Conservation (phyloP, 306 rosid genomes). For the Casuarina glauca region DNA sequence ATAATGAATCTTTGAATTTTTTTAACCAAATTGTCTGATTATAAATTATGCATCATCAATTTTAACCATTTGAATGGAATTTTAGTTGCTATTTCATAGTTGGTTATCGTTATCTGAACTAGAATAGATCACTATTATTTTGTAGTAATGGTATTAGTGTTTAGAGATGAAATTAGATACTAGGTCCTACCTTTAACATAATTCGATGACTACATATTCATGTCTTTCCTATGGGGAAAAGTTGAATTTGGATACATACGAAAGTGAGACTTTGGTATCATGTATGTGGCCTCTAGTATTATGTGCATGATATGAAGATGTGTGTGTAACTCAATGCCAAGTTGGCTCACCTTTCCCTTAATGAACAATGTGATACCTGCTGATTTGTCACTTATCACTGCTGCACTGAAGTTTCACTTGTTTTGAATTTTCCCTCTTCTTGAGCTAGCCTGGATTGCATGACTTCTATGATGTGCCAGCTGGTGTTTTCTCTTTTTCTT, state of each 20-base stretch:
- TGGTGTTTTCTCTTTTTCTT: not conserved
- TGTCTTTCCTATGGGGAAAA: not conserved
- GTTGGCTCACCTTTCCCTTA: not conserved
- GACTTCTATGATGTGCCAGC: not conserved
- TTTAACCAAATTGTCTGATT: too few species aligned
- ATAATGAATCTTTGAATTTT: not conserved
- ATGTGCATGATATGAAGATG: not conserved
- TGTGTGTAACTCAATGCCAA: not conserved
- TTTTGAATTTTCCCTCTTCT: not conserved
- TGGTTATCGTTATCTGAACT: too few species aligned
- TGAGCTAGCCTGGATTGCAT: not conserved
- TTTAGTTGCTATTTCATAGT: too few species aligned
- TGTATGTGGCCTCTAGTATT: not conserved
- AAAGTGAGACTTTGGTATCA: not conserved
- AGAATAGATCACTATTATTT: not conserved
- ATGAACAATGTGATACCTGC: not conserved
- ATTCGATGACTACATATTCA: not conserved
- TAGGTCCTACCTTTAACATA: not conserved
- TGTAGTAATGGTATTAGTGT: not conserved
- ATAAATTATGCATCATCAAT: too few species aligned
- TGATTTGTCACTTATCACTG: not conserved
- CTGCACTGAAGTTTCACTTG: not conserved
- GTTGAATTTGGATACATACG: not conserved
- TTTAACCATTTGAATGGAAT: too few species aligned
- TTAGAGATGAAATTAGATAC: not conserved